Conservation (phyloP, 495 filamentous ascomycete genomes). For the Thermothielavioides terrestris region DNA sequence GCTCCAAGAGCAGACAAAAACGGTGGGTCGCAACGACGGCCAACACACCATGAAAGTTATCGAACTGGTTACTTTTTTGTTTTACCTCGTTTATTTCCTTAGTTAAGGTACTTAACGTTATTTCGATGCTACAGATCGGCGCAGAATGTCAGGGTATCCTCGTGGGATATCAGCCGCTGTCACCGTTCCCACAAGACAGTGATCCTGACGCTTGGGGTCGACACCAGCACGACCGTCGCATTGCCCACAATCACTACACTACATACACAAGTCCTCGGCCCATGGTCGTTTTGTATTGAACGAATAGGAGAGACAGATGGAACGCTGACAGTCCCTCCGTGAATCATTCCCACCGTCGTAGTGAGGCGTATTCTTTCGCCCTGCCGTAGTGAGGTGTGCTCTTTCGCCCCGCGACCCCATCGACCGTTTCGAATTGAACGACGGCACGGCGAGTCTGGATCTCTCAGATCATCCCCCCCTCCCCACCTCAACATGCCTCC, state of each 20-base stretch:
- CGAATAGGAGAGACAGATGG: neutral
- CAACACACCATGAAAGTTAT: no score
- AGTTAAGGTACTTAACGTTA: neutral
- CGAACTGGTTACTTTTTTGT: no score
- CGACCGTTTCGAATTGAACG: conserved; percentile 2
- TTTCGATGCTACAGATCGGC: neutral
- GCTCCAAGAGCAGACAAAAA: no score
- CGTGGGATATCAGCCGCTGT: neutral
- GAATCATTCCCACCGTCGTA: neutral
- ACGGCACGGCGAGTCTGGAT: neutral
- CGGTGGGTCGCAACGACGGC: no score
- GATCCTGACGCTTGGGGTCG: neutral
- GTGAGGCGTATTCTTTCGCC: neutral
- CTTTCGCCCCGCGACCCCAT: neutral
- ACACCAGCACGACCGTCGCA: neutral
- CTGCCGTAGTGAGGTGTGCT: no score
- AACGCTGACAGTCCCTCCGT: neutral
- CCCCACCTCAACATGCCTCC: no score
- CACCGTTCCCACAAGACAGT: neutral
- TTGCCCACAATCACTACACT: neutral
- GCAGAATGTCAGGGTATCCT: no score
- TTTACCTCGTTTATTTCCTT: no score
- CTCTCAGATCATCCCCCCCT: no score
- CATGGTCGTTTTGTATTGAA: neutral
- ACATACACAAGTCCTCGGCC: no score